Conservation (phyloP, 192 early-diverging fungal species). For the Umbelopsis ramanniana region DNA sequence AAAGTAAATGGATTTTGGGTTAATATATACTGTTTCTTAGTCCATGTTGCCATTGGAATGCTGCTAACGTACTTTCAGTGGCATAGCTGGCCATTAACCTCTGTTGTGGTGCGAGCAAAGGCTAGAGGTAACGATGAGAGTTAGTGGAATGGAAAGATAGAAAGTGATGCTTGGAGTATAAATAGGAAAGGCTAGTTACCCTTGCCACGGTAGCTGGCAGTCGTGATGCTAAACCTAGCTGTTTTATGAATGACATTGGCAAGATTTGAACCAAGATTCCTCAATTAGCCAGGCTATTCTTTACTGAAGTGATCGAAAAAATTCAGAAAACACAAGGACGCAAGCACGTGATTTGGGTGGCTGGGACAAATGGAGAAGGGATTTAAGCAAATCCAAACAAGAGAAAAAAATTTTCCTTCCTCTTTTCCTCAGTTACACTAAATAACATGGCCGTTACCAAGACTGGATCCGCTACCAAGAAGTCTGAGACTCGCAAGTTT, state of each 20-base stretch:
- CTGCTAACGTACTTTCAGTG: neutral
- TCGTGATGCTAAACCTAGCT: conserved; percentile 11
- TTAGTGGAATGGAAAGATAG: neutral
- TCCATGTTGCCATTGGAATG: too few species aligned
- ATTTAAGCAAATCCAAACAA: neutral
- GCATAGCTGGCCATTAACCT: conserved; percentile 8
- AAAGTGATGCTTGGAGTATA: neutral
- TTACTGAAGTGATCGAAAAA: neutral
- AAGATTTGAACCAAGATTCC: neutral
- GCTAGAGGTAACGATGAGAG: neutral
- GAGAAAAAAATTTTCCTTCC: conserved; percentile 6
- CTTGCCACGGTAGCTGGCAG: conserved; percentile 1
- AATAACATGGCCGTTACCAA: conserved; percentile 36
- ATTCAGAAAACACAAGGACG: conserved; percentile 4
- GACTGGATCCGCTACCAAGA: conserved; percentile 32
- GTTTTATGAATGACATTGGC: conserved; percentile 9
- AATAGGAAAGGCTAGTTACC: neutral
- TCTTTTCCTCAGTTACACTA: neutral
- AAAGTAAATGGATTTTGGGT: neutral
- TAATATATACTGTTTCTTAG: neutral
- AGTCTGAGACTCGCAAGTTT: conserved; percentile 70
- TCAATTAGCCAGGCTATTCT: neutral
- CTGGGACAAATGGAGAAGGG: neutral
- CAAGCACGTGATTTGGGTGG: conserved; percentile 13
- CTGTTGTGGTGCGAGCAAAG: neutral